Base-by-base conservation (phyloP, 495 filamentous ascomycete genomes). In the Penicillium flavigenum region DNA sequence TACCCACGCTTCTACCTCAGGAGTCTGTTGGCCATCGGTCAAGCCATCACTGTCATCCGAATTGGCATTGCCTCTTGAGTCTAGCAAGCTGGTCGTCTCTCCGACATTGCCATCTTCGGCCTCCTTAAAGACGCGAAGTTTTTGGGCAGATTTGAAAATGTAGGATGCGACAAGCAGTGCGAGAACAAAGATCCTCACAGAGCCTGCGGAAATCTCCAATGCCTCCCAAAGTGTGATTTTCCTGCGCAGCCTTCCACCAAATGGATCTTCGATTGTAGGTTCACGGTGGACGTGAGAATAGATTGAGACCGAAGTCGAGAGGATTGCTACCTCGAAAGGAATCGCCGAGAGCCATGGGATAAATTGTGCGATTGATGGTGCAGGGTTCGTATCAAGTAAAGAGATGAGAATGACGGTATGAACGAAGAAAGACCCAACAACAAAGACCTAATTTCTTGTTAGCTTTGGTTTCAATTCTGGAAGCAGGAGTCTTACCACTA, bases 401-500 rank as follows among this genome's bases (percentile, higher is more conserved):
- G 88, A 87, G 60, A 94, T 83, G 47, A 91, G 79, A 66, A 88
- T 72, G 14, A 89, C 74, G 4, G 77, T 73, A 67, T 88, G 87
- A 32, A 82, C 79, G 71, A 88, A 88, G 68, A 89, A 83, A 32
- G 88, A 87, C n/a, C 84, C 86, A 39, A 87, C 79, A 36, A 91
- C 68, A 65, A 91, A 92, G 61, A 93, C 88, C 90, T 92, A 26
- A 1, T 8, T 36, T 34, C 27, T 26, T 9, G 7, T 38, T n/a
- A 51, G 46, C 29, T 20, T 19, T 29, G 26, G 32, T 27, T n/a
- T 46, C 19, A 51, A 20, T n/a, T n/a, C 42, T 48, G 22, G 24
- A 45, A 46, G 16, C 6, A 17, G 19, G 63, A 47, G 11, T 79
- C 88, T 74, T 83, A 96, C 91, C 66, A 86, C 86, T 51, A 84